Conservation (phyloP, 208 protist genomes). For the Trypanosoma congolense region DNA sequence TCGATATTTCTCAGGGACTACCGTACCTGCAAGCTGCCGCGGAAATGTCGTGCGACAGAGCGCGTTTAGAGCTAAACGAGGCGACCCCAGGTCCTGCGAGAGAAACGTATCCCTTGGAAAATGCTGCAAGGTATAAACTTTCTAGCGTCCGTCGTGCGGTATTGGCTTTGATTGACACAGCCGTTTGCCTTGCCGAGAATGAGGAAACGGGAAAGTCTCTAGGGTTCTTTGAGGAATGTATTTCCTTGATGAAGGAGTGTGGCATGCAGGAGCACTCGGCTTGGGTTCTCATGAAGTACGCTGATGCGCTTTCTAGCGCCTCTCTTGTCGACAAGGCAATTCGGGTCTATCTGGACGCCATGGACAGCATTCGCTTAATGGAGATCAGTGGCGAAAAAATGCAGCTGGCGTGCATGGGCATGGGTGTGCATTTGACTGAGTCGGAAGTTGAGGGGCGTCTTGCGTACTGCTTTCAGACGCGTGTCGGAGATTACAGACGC, state of each 20-base stretch:
- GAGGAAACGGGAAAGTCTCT: constrained; percentile 48
- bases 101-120: constrained; percentile 2
- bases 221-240: constrained; percentile 48
- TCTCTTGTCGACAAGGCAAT: constrained; percentile 61
- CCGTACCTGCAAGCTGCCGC: constrained; percentile 65
- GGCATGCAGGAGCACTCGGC: constrained; percentile 33
- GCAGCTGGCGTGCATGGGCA: constrained; percentile 27
- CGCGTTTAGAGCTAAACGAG: constrained; percentile 22
- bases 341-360: constrained; percentile 36
- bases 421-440: constrained; percentile 27
- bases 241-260: constrained; percentile 42
- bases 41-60: constrained; percentile 52
- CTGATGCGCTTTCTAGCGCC: constrained; percentile 46
- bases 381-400: constrained; percentile 3
- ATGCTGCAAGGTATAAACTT: constrained; percentile 7
- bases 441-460: constrained; percentile 61
- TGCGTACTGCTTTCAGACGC: constrained; percentile 62
- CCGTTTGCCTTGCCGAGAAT: constrained; percentile 41
- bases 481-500: constrained; percentile 65
- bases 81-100: not conserved
- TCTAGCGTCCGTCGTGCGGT: constrained; percentile 39
- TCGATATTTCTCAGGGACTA: constrained; percentile 35
- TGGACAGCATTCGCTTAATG: constrained; percentile 34
- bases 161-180: constrained; percentile 49
- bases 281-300: constrained; percentile 61